Evolutionary conservation across 192 early-diverging fungal species (phyloP).

Genomic region (Coemansia sp.): DNA sequence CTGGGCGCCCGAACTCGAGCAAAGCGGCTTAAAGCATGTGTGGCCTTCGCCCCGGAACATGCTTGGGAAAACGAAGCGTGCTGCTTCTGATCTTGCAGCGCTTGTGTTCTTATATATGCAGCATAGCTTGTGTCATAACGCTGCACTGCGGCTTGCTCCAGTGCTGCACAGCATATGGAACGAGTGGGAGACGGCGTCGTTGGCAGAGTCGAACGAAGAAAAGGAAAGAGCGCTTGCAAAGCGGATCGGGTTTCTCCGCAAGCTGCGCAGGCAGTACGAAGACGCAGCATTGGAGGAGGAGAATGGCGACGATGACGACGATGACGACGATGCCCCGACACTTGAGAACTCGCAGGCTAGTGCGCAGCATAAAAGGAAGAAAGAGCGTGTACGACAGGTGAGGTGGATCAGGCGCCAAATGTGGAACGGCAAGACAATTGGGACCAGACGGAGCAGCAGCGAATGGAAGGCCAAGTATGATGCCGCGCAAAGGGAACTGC

Average conservation of each 20-base stretch:
- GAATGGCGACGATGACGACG: not conserved
- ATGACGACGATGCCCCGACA: not conserved
- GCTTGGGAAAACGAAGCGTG: constrained; percentile 8
- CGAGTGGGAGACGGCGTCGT: constrained; percentile 13
- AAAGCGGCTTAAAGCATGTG: constrained; percentile 5
- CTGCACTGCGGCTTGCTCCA: constrained; percentile 13
- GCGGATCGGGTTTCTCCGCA: constrained; percentile 13
- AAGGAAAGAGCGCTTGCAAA: not conserved
- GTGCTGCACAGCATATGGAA: constrained; percentile 17
- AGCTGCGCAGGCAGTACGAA: constrained; percentile 15
- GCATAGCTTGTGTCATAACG: not conserved
- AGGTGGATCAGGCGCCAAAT: not conserved
- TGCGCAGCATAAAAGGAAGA: not conserved
- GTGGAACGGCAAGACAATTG: constrained; percentile 12
- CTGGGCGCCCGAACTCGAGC: not conserved
- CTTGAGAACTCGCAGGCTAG: not conserved
- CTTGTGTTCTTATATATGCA: constrained; percentile 28
- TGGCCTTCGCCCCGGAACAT: constrained; percentile 12
- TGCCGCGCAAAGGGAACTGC: constrained; percentile 14
- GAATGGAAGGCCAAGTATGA: constrained; percentile 10
- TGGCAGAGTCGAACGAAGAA: not conserved
- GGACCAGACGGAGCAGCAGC: not conserved
- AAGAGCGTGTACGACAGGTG: not conserved
- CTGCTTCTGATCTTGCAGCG: constrained; percentile 13
- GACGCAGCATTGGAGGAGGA: not conserved